Evolutionary conservation across 2,329 filamentous ascomycete genomes (phyloP).

Genomic region (Neonectria hederae): DNA sequence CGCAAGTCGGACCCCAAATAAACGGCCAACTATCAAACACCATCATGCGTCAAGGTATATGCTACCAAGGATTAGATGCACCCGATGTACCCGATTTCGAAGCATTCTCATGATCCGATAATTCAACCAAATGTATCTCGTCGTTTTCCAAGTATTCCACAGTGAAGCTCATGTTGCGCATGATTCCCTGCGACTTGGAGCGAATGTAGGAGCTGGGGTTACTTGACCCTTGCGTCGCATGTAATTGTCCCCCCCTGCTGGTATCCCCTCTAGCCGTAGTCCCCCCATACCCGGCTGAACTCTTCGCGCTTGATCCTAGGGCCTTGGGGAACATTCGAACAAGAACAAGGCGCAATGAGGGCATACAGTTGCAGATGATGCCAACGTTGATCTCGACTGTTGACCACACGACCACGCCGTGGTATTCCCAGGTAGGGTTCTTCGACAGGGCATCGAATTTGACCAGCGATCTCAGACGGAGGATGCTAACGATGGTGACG

Average conservation of each 20-base stretch:
- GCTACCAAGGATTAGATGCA: no score
- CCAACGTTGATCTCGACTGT: background rate
- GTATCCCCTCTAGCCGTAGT: background rate
- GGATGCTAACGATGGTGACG: background rate
- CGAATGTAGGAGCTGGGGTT: constrained; percentile 28
- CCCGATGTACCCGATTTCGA: background rate
- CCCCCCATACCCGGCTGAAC: background rate
- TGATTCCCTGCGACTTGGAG: constrained; percentile 40
- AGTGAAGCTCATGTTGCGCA: constrained; percentile 46
- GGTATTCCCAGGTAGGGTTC: background rate
- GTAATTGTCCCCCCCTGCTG: background rate
- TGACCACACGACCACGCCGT: background rate
- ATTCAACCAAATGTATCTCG: constrained; percentile 43
- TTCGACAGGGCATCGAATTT: background rate
- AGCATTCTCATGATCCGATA: constrained; percentile 35
- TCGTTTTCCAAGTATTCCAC: constrained; percentile 47
- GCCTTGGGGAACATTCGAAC: constrained; percentile 24
- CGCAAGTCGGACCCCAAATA: background rate
- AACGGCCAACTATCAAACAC: background rate
- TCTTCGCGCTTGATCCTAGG: constrained; percentile 24
- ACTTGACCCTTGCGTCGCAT: constrained; percentile 35
- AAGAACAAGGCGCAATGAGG: background rate
- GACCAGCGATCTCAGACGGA: background rate
- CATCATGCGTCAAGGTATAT: background rate
- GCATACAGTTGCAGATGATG: background rate